Evolutionary conservation across 345 rosid genomes (phyloP).

Genomic region (Boechera stricta): DNA sequence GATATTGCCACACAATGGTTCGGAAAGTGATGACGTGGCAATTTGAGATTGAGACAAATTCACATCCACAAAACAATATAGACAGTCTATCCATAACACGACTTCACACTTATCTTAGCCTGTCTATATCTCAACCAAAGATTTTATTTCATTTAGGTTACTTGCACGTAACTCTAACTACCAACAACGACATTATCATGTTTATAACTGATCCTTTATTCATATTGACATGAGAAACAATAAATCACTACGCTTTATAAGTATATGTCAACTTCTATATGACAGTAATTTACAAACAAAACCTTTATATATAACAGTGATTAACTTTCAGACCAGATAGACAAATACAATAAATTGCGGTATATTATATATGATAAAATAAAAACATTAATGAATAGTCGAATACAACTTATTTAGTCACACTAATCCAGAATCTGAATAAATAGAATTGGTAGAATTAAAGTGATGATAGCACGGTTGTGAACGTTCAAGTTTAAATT

Average conservation of each 20-base stretch:
- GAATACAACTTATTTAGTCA: background rate
- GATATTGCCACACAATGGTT: conserved; percentile 35
- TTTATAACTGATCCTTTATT: conserved; percentile 1
- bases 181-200: conserved; percentile 29
- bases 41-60: conserved; percentile 20
- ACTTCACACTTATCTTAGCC: conserved; percentile 27
- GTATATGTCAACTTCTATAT: background rate
- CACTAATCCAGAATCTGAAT: background rate
- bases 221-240: background rate
- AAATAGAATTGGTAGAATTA: background rate
- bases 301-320: background rate
- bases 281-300: background rate
- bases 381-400: background rate
- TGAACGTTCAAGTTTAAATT: background rate
- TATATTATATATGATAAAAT: background rate
- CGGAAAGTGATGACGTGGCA: conserved; percentile 24
- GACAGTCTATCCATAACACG: conserved; percentile 14
- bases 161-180: conserved; percentile 43
- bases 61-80: conserved; percentile 38
- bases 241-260: background rate
- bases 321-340: background rate
- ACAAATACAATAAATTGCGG: background rate
- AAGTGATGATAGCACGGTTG: background rate
- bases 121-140: conserved; percentile 35
- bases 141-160: conserved; percentile 33